A percentile compares a stretch with the other conserved stretches of the same genome.
phyloP scores from a whole-genome alignment of 1,284 basidiomycete species.

The Irpex sp. region DNA sequence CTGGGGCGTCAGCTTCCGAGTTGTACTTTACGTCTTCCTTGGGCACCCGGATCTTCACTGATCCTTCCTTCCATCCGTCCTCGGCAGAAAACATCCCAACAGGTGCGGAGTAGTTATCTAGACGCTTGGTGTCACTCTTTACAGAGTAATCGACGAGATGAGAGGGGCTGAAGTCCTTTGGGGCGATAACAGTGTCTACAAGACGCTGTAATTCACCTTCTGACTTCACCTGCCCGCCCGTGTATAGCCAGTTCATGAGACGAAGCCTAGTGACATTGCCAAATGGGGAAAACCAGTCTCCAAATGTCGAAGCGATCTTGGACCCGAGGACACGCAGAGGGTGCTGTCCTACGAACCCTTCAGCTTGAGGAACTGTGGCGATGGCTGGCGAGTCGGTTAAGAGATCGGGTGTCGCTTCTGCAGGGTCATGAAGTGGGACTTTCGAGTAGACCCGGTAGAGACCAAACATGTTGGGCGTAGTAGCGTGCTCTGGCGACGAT shows the following conservation, averaged over 20 bases:
- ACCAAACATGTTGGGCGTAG: neutral
- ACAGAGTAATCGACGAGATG: slow-evolving; percentile 17
- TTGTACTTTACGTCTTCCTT: slow-evolving; percentile 10
- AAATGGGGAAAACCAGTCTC: slow-evolving; percentile 21
- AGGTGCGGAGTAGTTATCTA: slow-evolving; percentile 12
- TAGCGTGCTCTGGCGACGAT: neutral
- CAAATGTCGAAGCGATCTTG: neutral
- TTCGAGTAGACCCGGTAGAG: neutral
- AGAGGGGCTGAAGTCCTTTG: slow-evolving; percentile 16
- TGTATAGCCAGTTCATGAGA: slow-evolving; percentile 28
- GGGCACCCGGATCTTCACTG: slow-evolving; percentile 21
- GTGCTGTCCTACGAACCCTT: neutral
- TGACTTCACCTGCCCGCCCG: slow-evolving; percentile 20
- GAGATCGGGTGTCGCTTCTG: neutral
- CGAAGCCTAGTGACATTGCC: slow-evolving; percentile 20
- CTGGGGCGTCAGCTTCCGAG: slow-evolving; percentile 20
- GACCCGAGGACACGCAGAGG: neutral
- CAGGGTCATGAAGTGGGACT: neutral
- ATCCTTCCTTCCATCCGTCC: slow-evolving; percentile 22
- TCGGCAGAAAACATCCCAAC: neutral
- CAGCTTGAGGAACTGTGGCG: neutral
- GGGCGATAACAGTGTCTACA: slow-evolving; percentile 24
- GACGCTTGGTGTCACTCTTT: slow-evolving; percentile 6
- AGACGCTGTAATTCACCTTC: slow-evolving; percentile 23
- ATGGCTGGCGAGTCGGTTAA: neutral